Evolutionary conservation across 495 filamentous ascomycete species (phyloP), one percentile per base, ranked within the genome.

Genomic region (Penicillium odoratum): DNA sequence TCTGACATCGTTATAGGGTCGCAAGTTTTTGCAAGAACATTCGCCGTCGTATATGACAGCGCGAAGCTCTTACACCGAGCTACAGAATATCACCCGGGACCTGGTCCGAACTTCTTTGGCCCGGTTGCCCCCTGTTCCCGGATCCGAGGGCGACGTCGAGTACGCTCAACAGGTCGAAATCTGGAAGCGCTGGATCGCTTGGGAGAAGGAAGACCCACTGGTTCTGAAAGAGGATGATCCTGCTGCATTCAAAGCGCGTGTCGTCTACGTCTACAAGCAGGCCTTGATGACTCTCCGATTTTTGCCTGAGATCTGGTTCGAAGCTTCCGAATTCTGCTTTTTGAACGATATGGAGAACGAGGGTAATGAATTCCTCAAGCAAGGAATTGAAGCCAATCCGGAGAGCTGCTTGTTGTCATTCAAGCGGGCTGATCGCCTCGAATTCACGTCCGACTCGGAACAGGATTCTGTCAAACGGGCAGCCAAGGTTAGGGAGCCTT

Each of bases 41-140:
- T 96, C 93, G 1, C 86, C 94, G 30, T 83, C 87, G 5, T 98
- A 96, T 67, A 93, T 98, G 91, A 92, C 91, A 7, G 94, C 94
- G 49, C 86, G 94, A 68, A 89, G 86, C 63, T 90, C 91, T 26
- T 86, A 88, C 67, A 93, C 85, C 6, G 86, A 90, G 43, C 75
- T 97, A 34, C 88, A 93, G 16, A 92, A 95, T 60, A 86, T 94
- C 57, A 96, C 89, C 7, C 81, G 88, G 21, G 89, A 88, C 11
- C 69, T 98, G 25, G 77, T 82, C 51, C 87, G 92, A 38, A 92
- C 85, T 7, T 91, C 88, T 8, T 72, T 96, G 1, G 91, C 95
- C 1, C 79, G 80, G 6, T 71, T 98, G 10, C 93, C 94, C 15
- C 95, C 94, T 15, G 82, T 88, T 1, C 85, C 80, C 48, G 94